Base-by-base conservation (phyloP, 169 alveolate genomes). In the Plasmodium gaboni region DNA sequence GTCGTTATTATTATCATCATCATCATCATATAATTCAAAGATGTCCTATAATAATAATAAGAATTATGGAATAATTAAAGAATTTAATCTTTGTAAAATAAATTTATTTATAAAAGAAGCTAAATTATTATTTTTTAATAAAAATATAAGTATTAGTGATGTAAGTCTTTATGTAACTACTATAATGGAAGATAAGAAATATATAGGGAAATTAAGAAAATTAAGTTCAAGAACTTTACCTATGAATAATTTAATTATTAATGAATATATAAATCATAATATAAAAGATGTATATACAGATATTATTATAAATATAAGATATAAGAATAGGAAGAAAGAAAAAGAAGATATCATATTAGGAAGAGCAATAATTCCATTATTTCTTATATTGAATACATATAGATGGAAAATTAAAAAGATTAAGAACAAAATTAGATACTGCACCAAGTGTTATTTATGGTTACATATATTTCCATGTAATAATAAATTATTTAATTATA, bases 401-500 rank as follows among this genome's bases (percentile, higher is more conserved):
- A 67, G 17, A 44, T 83, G 70, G 59, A 83, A 83, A 83, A 59
- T 83, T 10, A 83, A 83, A 44, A 83, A 26, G 12, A 69, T 83
- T 3, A 83, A 63, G 48, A 83, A 83, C 44, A 83, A 72, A 26
- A 57, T 83, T 5, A 83, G 60, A 69, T 83, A 69, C 68, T 83
- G 85, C 19, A 83, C 85, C 13, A 83, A 83, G 61, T 83, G 91
- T 46, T 83, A 38, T 61, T 48, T 83, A 68, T 83, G 91, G 91
- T 17, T 83, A 57, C 91, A 83, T 44, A 83, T 83, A 44, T 83
- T 83, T 19, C 91, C 91, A 63, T 57, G 86, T 55, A 83, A 83
- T 61, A 83, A 94, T 69, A 93, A 93, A 73, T 76, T 74, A 88
- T 92, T 89, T 69, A 93, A 90, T 61, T 63, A 60, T 38, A 94